Evolutionary conservation across 1,284 basidiomycete genomes (phyloP), one percentile per base, ranked within the genome.

Genomic region (Mycosarcoma mackinlayi): DNA sequence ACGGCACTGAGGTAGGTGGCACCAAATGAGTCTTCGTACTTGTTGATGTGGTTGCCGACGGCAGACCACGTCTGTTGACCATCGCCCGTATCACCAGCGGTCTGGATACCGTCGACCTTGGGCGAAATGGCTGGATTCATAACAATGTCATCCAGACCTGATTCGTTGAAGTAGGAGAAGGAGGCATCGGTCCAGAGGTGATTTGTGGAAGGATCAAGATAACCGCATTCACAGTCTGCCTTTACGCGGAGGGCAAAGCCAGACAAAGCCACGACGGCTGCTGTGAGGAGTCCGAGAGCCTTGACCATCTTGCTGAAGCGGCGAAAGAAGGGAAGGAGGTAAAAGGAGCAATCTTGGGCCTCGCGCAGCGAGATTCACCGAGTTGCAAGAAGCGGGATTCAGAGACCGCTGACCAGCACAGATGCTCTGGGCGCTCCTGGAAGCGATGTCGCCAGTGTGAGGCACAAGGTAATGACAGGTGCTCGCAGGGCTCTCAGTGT

Each of bases 81-180:
- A 16, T 52, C 44, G 30, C 73, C 70, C 0, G 65, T 70, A 23
- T 73, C 70, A 24, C 73, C 73, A 5, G 57, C 60, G 3, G 39
- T 44, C 14, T 18, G 14, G 6, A 11, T 13, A 11, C 73, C 75
- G n/a, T 67, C 42, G 33, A 57, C 28, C 18, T 58, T 49, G 41
- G 75, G 73, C 6, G 75, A 71, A 6, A 39, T 38, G 27, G 42
- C 54, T 3, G 72, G 71, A 42, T 70, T 45, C 34, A 47, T 68
- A 37, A 73, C 73, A n/a, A 76, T 51, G 30, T 77, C 57, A 3
- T 58, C 52, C 18, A 62, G 41, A 25, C 63, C 74, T 6, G 71
- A 59, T 44, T 78, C 76, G 73, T 78, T 78, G 53, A 77, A 78
- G 45, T 77, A 78, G 44, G 35, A 50, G 60, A 78, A 73, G 14